Evolutionary conservation across 768 basidiomycete genomes (phyloP), one percentile per base, ranked within the genome.

Genomic region (Rhodocollybia butyracea): DNA sequence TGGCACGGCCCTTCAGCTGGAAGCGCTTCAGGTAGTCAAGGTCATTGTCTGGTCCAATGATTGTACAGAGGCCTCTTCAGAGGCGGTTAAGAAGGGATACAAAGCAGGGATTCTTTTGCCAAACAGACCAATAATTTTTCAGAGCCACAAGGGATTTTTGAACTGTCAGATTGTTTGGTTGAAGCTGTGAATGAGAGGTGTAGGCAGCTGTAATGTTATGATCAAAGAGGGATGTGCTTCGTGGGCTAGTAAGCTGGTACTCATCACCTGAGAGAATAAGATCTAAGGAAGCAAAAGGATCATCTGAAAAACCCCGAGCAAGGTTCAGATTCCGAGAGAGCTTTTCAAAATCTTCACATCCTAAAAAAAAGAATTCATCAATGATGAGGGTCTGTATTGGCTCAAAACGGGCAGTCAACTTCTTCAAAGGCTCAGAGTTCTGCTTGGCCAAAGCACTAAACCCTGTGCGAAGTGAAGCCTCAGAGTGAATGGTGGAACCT

Each of bases 91-190:
- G 40, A 5, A 61, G 13, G 24, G 47, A 26, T 7, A 46, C 46
- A 15, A 61, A 43, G 6, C 36, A 3, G 3, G 31, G 30, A 29
- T 61, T 55, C 8, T 40, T 55, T 38, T 52, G 59, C 45, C 61
- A 59, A 5, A 61, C n/a, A n/a, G n/a, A n/a, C n/a, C n/a, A n/a
- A n/a, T n/a, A 48, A 59, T 62, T 63, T 34, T 60, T 58, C 21
- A 62, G 50, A 3, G 36, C 38, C 3, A 63, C 32, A 4, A 59
- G 55, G 32, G 55, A 54, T 42, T 36, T n/a, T n/a, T n/a, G n/a
- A n/a, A n/a, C n/a, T n/a, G n/a, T n/a, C 34, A 41, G 55, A 36
- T 32, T 42, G 29, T 54, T 34, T 26, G 46, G 40, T 56, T 46
- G 46, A 29, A 48, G 40, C 55, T 45, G 56, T 41, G 36, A 42